Base-by-base conservation (phyloP, 2,329 filamentous ascomycete genomes). In the Dactylonectria estremocensis region DNA sequence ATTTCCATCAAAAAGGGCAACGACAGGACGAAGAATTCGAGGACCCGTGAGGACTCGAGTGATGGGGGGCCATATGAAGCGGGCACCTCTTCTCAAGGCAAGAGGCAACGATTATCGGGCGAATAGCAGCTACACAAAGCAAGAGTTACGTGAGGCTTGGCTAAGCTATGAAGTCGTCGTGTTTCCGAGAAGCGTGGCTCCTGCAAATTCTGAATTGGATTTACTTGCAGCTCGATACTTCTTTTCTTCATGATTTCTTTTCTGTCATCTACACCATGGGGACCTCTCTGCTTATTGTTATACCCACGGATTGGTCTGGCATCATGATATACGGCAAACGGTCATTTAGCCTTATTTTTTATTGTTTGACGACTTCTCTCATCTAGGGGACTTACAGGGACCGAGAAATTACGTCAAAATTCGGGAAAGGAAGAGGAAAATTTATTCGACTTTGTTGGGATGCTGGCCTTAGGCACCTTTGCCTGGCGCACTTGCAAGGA, bases 1-100 rank as follows among this genome's bases (percentile, higher is more conserved):
- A 95, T 96, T 68, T 93, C 93, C 40, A 93, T 95, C 69, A 95
- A 95, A 83, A 96, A 95, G 78, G 93, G 93, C 14, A 95, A 93
- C 72, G 92, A 94, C 66, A 90, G 89, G 79, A 83, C 82, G 16
- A 80, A 76, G 66, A 78, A 78, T 62, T 68, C 67, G 40, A 56
- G 81, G 80, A 57, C 74, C 69, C 58, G 80, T 79, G 83, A 84
- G n/a, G 83, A 82, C 45, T 83, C 83, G 14, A 83, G 83, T 3
- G 84, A 85, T 18, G 84, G 83, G 3, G 83, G 84, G 2, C 81
- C 82, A 3, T 81, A 83, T 10, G 80, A 74, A 3, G 67, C 61
- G 20, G 72, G 74, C 1, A 33, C 46, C 22, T 54, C 68, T 11
- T 60, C 65, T 6, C 71, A 76, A 37, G 70, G 73, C 49, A 77